Evolutionary conservation across 768 basidiomycete genomes (phyloP), one percentile per base, ranked within the genome.

Genomic region (Suillus clintonianus): DNA sequence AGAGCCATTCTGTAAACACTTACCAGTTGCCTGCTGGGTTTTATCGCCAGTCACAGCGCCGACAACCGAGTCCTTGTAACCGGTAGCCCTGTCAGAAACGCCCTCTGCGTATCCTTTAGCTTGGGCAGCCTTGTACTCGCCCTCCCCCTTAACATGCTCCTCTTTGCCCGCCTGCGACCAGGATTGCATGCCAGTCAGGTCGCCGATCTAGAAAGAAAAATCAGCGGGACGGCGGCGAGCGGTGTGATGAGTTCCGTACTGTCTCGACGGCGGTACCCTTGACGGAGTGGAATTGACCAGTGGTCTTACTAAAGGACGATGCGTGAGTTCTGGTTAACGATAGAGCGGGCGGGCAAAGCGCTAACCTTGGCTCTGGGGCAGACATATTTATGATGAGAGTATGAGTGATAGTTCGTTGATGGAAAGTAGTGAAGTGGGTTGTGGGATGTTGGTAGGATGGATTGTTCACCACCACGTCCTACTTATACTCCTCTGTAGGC

Each of bases 31-130:
- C 72, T 88, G 79, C 70, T 85, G 83, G n/a, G 74, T 45, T 67
- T 80, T 78, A 71, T 87, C 87, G 32, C 85, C 87, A n/a, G 76
- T 80, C 55, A 88, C 65, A 11, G 86, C 83, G 39, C 86, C 86
- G 41, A 84, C 75, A 37, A 88, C 73, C 48, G 83, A 69, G 60
- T 87, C 86, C 63, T 83, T 82, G 72, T 85, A 84, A 45, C 86
- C 86, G 3, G 66, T 71, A 9, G 80, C 39, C 61, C 78, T 79
- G 63, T 87, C 85, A 15, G 70, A 9, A 1, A 73, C 71, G 27
- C 86, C 86, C 58, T 87, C 80, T 5, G 71, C 79, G 65, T 81
- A 87, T n/a, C 78, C 81, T 70, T 87, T 77, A 22, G 79, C 78
- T 63, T 82, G 80, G 4, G 83, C 82, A 19, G 79, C 77, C 54